A percentile compares a stretch with the other conserved stretches of the same genome.
Evolutionary conservation across 2,329 filamentous ascomycete genomes (phyloP).

Genomic region (Cytospora piceae): DNA sequence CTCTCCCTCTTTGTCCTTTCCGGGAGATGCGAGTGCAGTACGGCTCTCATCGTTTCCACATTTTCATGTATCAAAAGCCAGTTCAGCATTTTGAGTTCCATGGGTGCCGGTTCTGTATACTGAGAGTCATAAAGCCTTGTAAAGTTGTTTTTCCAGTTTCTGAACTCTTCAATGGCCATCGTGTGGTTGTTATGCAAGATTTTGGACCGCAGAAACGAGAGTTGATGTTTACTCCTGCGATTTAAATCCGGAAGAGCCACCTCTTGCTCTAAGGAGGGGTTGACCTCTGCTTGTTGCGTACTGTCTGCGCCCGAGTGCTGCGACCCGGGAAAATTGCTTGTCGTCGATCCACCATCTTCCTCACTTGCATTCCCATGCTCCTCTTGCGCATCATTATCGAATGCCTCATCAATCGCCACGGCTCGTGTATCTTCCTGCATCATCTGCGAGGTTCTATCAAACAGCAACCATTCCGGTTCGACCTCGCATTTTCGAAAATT

Average conservation of each 20-base stretch:
- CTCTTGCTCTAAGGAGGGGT: not conserved
- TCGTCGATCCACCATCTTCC: not conserved
- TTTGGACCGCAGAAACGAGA: not conserved
- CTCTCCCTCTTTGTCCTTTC: constrained; percentile 34
- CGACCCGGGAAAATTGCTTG: not conserved
- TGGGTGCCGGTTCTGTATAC: constrained; percentile 27
- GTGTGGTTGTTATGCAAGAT: not conserved
- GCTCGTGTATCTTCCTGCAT: constrained; percentile 1
- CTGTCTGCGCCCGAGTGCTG: not conserved
- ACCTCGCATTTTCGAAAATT: not conserved
- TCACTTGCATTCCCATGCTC: not conserved
- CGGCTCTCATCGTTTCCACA: constrained; percentile 39
- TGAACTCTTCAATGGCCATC: not conserved
- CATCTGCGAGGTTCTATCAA: not conserved
- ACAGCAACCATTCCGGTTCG: not conserved
- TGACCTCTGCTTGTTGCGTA: not conserved
- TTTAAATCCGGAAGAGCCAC: not conserved
- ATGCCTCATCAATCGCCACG: constrained; percentile 14
- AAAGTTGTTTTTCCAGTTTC: constrained; percentile 6
- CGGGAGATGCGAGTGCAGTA: constrained; percentile 37
- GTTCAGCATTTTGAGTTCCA: constrained; percentile 32
- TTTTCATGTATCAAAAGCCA: constrained; percentile 40
- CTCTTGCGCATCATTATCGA: not conserved
- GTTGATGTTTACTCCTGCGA: constrained; percentile 3
- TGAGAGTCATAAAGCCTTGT: not conserved